These are phyloP conservation scores for Camillea tinctor DNA, from an alignment of 2,329 filamentous ascomycete genomes.

Conservation along the genomic window DNA sequence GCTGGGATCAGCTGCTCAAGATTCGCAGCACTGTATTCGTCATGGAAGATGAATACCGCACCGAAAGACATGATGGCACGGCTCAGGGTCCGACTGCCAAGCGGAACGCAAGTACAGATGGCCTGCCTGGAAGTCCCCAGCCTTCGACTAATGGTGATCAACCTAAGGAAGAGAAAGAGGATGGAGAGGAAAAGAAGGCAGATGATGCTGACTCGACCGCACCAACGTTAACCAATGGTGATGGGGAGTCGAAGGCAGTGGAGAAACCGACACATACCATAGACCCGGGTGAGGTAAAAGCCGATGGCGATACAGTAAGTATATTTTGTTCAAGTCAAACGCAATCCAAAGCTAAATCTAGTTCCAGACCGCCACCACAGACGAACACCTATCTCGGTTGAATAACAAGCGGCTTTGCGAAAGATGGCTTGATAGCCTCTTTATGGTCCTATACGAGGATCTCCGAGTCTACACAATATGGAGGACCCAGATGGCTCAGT, in stretches of 20 bases:
- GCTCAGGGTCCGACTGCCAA: slow-evolving; percentile 47
- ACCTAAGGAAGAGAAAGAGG: slow-evolving; percentile 34
- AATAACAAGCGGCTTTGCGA: slow-evolving; percentile 97
- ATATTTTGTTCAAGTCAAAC: not conserved
- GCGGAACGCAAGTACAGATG: slow-evolving; percentile 77
- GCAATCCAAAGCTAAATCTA: slow-evolving; percentile 19
- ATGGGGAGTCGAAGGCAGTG: slow-evolving; percentile 43
- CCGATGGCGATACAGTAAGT: slow-evolving; percentile 47
- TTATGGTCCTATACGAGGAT: slow-evolving; percentile 99
- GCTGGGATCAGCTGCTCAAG: slow-evolving; percentile 94
- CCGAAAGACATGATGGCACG: slow-evolving; percentile 70
- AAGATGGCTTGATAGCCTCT: slow-evolving; percentile 95
- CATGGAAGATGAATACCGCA: slow-evolving; percentile 98
- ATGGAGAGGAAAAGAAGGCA: slow-evolving; percentile 34
- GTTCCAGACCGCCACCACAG: slow-evolving; percentile 58
- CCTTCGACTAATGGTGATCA: slow-evolving; percentile 49
- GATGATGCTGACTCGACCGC: slow-evolving; percentile 34
- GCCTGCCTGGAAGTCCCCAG: slow-evolving; percentile 69
- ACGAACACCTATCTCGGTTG: slow-evolving; percentile 81
- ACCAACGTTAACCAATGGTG: slow-evolving; percentile 39
- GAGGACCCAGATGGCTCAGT: slow-evolving; percentile 97
- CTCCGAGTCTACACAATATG: slow-evolving; percentile 98
- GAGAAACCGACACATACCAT: slow-evolving; percentile 81
- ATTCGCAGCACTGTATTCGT: slow-evolving; percentile 97
- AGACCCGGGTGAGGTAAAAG: slow-evolving; percentile 73